Base-by-base conservation (phyloP, 352 stramenopile species). In the Pythium sp. region DNA sequence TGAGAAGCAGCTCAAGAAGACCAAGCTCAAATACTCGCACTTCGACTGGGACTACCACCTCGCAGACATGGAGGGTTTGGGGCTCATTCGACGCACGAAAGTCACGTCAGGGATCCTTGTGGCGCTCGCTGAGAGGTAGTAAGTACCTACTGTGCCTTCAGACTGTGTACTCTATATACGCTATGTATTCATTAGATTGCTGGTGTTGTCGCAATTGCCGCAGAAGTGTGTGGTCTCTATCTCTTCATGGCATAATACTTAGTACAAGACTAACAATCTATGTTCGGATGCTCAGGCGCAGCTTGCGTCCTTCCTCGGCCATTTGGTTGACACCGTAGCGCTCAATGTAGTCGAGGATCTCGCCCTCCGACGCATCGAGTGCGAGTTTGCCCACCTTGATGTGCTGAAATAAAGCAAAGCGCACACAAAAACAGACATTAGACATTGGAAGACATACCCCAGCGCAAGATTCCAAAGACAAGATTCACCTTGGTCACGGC, bases 271-370 rank as follows among this genome's bases (percentile, higher is more conserved):
- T 51, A 30, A n/a, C 55, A 30, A 38, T 30, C 30, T 60, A 81
- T 60, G 69, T 76, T 46, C 72, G 75, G 64, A 88, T 84, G 70
- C 78, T 87, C 14, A 87, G 65, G 32, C 84, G 84, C 22, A 93
- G 71, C 57, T 83, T 79, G 34, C 83, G 81, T 9, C 86, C 86
- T 69, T 93, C 82, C 38, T 80, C 68, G 0, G 81, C 87, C 32
- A 95, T 71, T 4, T 70, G 74, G 30, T 88, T 55, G 2, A 89
- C 69, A 8, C 85, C 82, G 34, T 72, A 80, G 3, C 47, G 65
- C 54, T 86, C 80, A 14, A 93, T 82, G 65, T 89, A 92, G 5
- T 58, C 64, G 61, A 93, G 75, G 9, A 95, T 74, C 26, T 90
- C 63, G 5, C 87, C 70, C 64, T 93, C 85, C 5, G 80, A 75